Evolutionary conservation across 1,139 yeast species (phyloP).

Genomic region (Groenewaldozyma auringiensis): DNA sequence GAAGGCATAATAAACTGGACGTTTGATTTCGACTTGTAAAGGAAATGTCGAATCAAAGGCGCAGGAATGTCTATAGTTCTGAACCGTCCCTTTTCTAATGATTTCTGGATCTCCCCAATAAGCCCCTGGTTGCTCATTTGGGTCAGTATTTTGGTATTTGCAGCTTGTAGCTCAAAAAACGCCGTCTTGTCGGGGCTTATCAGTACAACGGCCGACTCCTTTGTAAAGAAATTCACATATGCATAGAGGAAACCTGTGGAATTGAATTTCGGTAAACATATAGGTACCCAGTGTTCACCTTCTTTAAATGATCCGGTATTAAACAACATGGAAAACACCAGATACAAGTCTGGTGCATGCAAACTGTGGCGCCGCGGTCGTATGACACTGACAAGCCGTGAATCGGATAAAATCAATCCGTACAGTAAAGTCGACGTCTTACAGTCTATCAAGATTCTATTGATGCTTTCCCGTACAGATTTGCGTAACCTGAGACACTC

Average conservation of each 20-base stretch:
- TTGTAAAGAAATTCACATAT: slow-evolving; percentile 55
- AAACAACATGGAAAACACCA: slow-evolving; percentile 54
- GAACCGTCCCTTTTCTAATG: slow-evolving; percentile 37
- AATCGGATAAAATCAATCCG: slow-evolving; percentile 53
- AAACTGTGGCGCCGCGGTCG: slow-evolving; percentile 58
- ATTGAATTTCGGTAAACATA: slow-evolving; percentile 87
- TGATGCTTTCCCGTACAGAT: slow-evolving; percentile 41
- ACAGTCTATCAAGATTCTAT: slow-evolving; percentile 36
- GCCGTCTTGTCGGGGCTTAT: slow-evolving; percentile 78
- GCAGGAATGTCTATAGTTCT: slow-evolving; percentile 48
- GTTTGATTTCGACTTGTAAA: slow-evolving; percentile 60
- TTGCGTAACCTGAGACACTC: slow-evolving; percentile 48
- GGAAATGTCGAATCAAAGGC: slow-evolving; percentile 66
- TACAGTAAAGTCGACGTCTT: slow-evolving; percentile 46
- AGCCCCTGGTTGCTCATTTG: slow-evolving; percentile 34
- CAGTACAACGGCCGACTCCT: slow-evolving; percentile 54
- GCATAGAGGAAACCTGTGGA: slow-evolving; percentile 79
- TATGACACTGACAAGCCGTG: slow-evolving; percentile 50
- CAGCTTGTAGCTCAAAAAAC: slow-evolving; percentile 63
- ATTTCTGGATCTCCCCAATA: slow-evolving; percentile 31
- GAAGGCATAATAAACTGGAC: slow-evolving; percentile 51
- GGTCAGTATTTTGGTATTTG: slow-evolving; percentile 47
- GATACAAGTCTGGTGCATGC: slow-evolving; percentile 62
- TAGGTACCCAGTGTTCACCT: slow-evolving; percentile 89
- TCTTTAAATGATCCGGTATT: slow-evolving; percentile 44